Evolutionary conservation across 2,329 filamentous ascomycete species (phyloP).

Genomic region (Penicillium freii): DNA sequence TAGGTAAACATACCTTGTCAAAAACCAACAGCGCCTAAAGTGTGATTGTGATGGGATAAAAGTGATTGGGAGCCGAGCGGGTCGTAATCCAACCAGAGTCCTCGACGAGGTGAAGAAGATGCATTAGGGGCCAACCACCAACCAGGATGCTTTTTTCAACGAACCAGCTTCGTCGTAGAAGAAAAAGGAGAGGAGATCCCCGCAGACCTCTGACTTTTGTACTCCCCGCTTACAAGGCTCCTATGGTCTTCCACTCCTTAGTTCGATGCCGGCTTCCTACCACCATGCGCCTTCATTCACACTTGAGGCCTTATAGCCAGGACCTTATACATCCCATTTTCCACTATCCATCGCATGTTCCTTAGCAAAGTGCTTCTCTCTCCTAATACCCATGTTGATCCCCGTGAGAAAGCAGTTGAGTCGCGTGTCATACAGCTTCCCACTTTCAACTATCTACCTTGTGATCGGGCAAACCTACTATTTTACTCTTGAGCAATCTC

Average conservation of each 20-base stretch:
- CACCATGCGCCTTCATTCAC: slow-evolving; percentile 12
- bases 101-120: slow-evolving; percentile 22
- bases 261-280: slow-evolving; percentile 12
- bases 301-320: neutral
- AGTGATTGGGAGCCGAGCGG: slow-evolving; percentile 20
- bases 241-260: neutral
- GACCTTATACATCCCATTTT: neutral
- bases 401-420: slow-evolving; percentile 2
- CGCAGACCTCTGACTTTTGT: slow-evolving; percentile 14
- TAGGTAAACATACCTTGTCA: neutral
- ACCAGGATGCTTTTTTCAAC: neutral
- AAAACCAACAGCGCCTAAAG: neutral
- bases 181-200: slow-evolving; percentile 7
- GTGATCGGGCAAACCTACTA: neutral
- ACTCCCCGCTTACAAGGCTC: slow-evolving; percentile 5
- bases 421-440: neutral
- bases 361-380: neutral
- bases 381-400: neutral
- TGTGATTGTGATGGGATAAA: slow-evolving; percentile 23
- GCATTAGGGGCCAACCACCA: slow-evolving; percentile 20
- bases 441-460: neutral
- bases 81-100: slow-evolving; percentile 21
- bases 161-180: slow-evolving; percentile 10
- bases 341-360: neutral
- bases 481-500: neutral